A percentile compares a stretch with the other conserved stretches of the same genome.
These are phyloP conservation scores for Parafenestella ontariensis DNA, from an alignment of 2,329 filamentous ascomycete genomes.

Conservation along the genomic window DNA sequence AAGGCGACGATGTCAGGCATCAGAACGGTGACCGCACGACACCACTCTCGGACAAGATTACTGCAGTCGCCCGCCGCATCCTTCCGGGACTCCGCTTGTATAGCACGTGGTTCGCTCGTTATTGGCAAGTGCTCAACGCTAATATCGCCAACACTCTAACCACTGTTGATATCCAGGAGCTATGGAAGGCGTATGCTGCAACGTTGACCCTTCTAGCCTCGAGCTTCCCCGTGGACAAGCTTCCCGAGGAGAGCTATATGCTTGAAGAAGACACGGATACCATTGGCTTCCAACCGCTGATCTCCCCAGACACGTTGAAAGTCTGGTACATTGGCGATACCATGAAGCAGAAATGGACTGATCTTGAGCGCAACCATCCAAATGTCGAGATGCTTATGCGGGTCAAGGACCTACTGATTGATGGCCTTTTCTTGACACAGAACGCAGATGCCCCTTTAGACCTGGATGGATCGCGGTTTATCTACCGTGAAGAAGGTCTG, in stretches of 20 bases:
- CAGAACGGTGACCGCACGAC: constrained; percentile 43
- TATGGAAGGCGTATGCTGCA: constrained; percentile 72
- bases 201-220: constrained; percentile 66
- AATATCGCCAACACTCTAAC: constrained; percentile 62
- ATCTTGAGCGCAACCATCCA: constrained; percentile 62
- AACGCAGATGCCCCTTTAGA: constrained; percentile 58
- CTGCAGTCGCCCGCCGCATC: constrained; percentile 65
- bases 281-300: constrained; percentile 69
- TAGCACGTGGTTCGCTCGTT: constrained; percentile 70
- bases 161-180: constrained; percentile 64
- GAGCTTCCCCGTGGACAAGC: constrained; percentile 64
- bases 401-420: constrained; percentile 67
- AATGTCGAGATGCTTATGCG: constrained; percentile 73
- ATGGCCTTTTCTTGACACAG: constrained; percentile 65
- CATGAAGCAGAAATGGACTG: constrained; percentile 61
- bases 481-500: constrained; percentile 61
- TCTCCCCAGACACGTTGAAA: constrained; percentile 57
- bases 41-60: constrained; percentile 60
- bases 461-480: constrained; percentile 58
- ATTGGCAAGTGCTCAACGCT: constrained; percentile 61
- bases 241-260: constrained; percentile 67
- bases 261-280: constrained; percentile 73
- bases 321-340: constrained; percentile 59
- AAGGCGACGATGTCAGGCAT: constrained; percentile 54
- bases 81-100: constrained; percentile 71